These are phyloP conservation scores for Chytriomyces sp. DNA, from an alignment of 192 early-diverging fungal genomes.

Conservation along the genomic window DNA sequence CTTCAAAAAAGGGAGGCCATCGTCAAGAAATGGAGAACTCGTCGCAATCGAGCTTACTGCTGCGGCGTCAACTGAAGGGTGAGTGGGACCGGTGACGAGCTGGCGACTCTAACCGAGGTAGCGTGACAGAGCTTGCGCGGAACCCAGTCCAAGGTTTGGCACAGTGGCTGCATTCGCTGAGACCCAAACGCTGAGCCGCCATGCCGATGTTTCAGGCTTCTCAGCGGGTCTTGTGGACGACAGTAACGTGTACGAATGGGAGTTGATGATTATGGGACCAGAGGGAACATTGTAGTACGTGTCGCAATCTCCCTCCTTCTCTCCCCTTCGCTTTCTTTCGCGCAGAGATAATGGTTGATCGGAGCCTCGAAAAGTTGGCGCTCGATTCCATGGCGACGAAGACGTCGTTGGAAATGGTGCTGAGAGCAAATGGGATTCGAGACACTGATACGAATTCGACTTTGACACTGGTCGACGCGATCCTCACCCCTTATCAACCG, in stretches of 20 bases:
- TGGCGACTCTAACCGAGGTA: no score
- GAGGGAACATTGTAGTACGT: conserved; percentile 83
- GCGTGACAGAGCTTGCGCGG: conserved; percentile 68
- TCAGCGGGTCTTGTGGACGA: conserved; percentile 90
- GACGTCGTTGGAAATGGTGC: background rate
- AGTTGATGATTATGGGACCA: conserved; percentile 89
- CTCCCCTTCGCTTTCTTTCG: background rate
- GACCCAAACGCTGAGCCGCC: background rate
- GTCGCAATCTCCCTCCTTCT: background rate
- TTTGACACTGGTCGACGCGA: background rate
- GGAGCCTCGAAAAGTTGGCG: background rate
- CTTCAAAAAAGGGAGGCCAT: no score
- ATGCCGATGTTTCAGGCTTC: conserved; percentile 55
- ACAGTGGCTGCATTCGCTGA: background rate
- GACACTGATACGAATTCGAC: background rate
- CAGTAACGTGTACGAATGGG: conserved; percentile 84
- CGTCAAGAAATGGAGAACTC: no score
- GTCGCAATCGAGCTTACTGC: no score
- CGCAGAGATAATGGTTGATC: no score
- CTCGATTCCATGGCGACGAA: background rate
- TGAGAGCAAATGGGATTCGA: background rate
- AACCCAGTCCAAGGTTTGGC: conserved; percentile 58
- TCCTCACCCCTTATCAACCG: background rate
- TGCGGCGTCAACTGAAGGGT: no score
- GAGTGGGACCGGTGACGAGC: no score